Evolutionary conservation across 495 filamentous ascomycete genomes (phyloP).

Genomic region (Entonaema liquescens): DNA sequence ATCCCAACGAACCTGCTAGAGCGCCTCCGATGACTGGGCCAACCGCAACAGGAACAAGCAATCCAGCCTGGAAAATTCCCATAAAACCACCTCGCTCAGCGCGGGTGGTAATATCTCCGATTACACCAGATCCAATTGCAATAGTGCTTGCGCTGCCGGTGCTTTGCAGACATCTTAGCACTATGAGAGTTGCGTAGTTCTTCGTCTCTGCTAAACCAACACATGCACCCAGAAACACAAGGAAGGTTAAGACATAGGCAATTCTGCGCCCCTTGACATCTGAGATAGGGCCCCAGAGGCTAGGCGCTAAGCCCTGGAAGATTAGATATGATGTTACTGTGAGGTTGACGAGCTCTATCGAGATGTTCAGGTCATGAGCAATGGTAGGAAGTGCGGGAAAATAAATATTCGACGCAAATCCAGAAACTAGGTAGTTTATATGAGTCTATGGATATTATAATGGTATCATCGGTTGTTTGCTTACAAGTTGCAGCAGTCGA

Average conservation of each 20-base stretch:
- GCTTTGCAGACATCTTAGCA: slow-evolving; percentile 60
- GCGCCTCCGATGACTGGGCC: slow-evolving; percentile 66
- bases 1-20: slow-evolving; percentile 60
- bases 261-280: slow-evolving; percentile 59
- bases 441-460: not conserved
- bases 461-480: slow-evolving; percentile 1
- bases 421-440: slow-evolving; percentile 52
- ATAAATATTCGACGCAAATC: slow-evolving; percentile 65
- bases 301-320: slow-evolving; percentile 62
- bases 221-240: slow-evolving; percentile 58
- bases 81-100: slow-evolving; percentile 64
- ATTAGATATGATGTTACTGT: slow-evolving; percentile 64
- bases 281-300: slow-evolving; percentile 60
- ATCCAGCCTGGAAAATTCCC: slow-evolving; percentile 62
- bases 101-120: slow-evolving; percentile 63
- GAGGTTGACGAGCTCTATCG: slow-evolving; percentile 56
- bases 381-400: slow-evolving; percentile 61
- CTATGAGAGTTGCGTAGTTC: slow-evolving; percentile 57
- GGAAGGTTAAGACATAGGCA: slow-evolving; percentile 57
- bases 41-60: slow-evolving; percentile 58
- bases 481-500: slow-evolving; percentile 60
- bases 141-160: slow-evolving; percentile 63
- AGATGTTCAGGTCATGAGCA: slow-evolving; percentile 53
- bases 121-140: slow-evolving; percentile 64
- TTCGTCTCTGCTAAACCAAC: slow-evolving; percentile 58